Evolutionary conservation across 805 yeast species (phyloP), one percentile per base, ranked within the genome.

Genomic region (Candida germanica): DNA sequence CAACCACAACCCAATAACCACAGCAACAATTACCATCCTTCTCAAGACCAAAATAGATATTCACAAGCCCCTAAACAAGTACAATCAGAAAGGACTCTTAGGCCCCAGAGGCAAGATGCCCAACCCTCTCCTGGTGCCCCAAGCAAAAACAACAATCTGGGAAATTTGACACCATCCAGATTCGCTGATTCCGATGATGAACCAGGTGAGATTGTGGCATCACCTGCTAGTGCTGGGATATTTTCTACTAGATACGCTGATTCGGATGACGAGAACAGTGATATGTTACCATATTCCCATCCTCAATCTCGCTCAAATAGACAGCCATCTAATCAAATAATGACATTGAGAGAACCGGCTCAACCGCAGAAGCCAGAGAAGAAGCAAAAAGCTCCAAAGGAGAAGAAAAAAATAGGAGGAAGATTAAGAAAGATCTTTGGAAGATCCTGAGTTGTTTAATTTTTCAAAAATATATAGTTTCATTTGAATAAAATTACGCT

Each of bases 101-200:
- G 23, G 23, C 23, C 23, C 10, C 23, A 6, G 6, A 20, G 23
- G 10, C 23, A 20, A 20, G 23, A 20, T 6, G 6, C 15, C 3
- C 32, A 22, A 21, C 16, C 4, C 7, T 12, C 15, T n/a, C 31
- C 32, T n/a, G 17, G 19, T 22, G 23, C 37, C n/a, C 32, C 37
- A 11, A 33, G 31, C 9, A 34, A 34, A 11, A 10, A 8, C 5
- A 16, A 39, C 18, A 25, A 34, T 27, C 40, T 18, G 19, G 20
- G 26, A 14, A 10, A 6, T 20, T 7, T 10, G 6, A 17, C 21
- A n/a, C 26, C 20, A 17, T 79, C 87, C 1, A 66, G 86, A 47
- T 73, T 79, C 43, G 66, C 64, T 4, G 87, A 81, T 50, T 78
- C 84, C 3, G 85, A 80, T 48, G 79, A 81, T 10, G 86, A 80